phyloP scores from a whole-genome alignment of 108 stramenopile genomes.

The Pseudonitzschia multiseries region DNA sequence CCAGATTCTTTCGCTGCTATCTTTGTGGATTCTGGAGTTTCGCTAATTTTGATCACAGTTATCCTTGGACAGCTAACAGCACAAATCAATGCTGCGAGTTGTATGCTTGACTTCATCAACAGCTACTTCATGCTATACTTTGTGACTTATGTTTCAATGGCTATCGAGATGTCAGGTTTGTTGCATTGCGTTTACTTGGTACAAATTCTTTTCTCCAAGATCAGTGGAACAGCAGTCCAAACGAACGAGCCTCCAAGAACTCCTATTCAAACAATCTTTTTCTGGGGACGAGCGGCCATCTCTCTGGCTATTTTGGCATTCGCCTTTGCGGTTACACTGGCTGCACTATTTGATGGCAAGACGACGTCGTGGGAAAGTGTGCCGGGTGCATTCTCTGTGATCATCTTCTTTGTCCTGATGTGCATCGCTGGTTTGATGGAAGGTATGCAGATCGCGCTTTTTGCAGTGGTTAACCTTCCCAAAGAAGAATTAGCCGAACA shows the following conservation, averaged over 20 bases:
- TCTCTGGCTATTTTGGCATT: slow-evolving; percentile 47
- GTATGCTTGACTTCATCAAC: slow-evolving; percentile 75
- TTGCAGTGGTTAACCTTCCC: slow-evolving; percentile 69
- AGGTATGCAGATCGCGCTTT: slow-evolving; percentile 88
- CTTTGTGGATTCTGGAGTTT: slow-evolving; percentile 36
- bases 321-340: slow-evolving; percentile 53
- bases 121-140: slow-evolving; percentile 55
- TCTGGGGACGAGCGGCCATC: slow-evolving; percentile 48
- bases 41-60: slow-evolving; percentile 39
- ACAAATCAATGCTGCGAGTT: slow-evolving; percentile 65
- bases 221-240: slow-evolving; percentile 49
- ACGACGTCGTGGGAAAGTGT: slow-evolving; percentile 63
- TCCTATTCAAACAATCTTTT: slow-evolving; percentile 39
- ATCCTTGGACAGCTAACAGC: slow-evolving; percentile 48
- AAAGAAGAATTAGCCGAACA: slow-evolving; percentile 36
- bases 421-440: slow-evolving; percentile 77
- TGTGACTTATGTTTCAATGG: slow-evolving; percentile 47
- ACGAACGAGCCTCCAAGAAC: slow-evolving; percentile 58
- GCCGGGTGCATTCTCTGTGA: slow-evolving; percentile 45
- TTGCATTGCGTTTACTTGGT: slow-evolving; percentile 67
- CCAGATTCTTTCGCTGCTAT: slow-evolving; percentile 29
- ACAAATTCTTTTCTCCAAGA: slow-evolving; percentile 42
- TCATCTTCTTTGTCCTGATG: slow-evolving; percentile 76
- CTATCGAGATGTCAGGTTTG: slow-evolving; percentile 71
- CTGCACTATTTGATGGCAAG: slow-evolving; percentile 50